Conservation (phyloP, 345 rosid species). For the Bretschneidera sinensis region DNA sequence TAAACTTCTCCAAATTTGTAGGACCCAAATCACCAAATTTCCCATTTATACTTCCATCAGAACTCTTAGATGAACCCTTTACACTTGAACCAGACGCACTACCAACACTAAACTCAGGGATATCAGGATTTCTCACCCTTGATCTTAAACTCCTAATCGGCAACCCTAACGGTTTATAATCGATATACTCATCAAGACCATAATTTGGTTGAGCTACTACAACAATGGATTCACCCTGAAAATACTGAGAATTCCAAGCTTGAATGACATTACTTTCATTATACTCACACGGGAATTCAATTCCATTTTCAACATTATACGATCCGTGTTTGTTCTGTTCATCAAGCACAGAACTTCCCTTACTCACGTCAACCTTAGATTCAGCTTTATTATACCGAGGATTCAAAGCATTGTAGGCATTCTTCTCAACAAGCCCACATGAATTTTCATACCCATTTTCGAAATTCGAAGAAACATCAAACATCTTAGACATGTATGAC, state of each 20-base stretch:
- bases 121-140: slow-evolving; percentile 13
- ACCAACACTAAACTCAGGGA: slow-evolving; percentile 25
- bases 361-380: neutral
- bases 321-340: slow-evolving; percentile 23
- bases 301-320: slow-evolving; percentile 22
- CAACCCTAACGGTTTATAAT: slow-evolving; percentile 56
- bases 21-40: slow-evolving; percentile 30
- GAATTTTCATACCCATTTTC: slow-evolving; percentile 47
- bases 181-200: slow-evolving; percentile 31
- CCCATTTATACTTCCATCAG: slow-evolving; percentile 21
- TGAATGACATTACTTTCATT: slow-evolving; percentile 30
- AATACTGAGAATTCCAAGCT: slow-evolving; percentile 65
- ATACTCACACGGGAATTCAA: slow-evolving; percentile 21
- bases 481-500: slow-evolving; percentile 44
- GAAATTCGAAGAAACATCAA: slow-evolving; percentile 51
- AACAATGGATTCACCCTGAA: slow-evolving; percentile 46
- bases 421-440: slow-evolving; percentile 35
- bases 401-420: slow-evolving; percentile 10
- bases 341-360: slow-evolving; percentile 6
- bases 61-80: slow-evolving; percentile 17
- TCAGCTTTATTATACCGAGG: slow-evolving; percentile 13
- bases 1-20: slow-evolving; percentile 29
- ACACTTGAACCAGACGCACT: slow-evolving; percentile 29
- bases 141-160: slow-evolving; percentile 75
- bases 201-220: slow-evolving; percentile 47